Percentiles rank a stretch among this genome's conserved stretches.
Conservation (phyloP, 306 rosid genomes). For the Corylus heterophylla region DNA sequence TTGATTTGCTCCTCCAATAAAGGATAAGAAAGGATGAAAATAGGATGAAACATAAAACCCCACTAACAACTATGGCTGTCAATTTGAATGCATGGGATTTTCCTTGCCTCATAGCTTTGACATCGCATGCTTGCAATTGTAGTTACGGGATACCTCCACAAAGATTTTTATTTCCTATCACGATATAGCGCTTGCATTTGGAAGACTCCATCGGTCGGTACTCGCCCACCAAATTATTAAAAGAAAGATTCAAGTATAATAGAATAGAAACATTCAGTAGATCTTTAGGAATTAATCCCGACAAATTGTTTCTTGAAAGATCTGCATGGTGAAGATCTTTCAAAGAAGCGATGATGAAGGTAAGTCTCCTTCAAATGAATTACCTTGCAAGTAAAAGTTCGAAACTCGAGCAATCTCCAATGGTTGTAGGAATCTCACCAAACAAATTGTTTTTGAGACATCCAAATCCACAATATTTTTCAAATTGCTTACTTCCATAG, state of each 20-base stretch:
- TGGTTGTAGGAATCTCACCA: too few relatives aligned
- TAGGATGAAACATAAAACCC: constrained; percentile 7
- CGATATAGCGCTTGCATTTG: constrained; percentile 19
- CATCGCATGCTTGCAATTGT: constrained; percentile 3
- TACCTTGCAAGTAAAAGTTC: too few relatives aligned
- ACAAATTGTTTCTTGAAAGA: constrained; percentile 34
- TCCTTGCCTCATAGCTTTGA: constrained; percentile 2
- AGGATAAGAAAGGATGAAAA: background rate
- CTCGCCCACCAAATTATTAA: constrained; percentile 43
- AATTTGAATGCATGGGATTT: constrained; percentile 20
- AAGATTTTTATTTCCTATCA: constrained; percentile 18
- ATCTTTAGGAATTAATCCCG: constrained; percentile 36
- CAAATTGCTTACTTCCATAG: too few relatives aligned
- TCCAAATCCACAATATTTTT: too few relatives aligned
- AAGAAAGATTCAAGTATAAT: constrained; percentile 37
- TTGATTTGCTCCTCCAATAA: constrained; percentile 6
- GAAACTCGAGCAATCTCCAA: too few relatives aligned
- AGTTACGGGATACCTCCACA: constrained; percentile 17
- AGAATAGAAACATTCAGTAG: constrained; percentile 13
- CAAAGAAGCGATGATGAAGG: too few relatives aligned
- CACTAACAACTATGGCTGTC: constrained; percentile 6
- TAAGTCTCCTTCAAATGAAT: too few relatives aligned
- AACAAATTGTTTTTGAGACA: too few relatives aligned
- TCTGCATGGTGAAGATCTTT: constrained; percentile 32
- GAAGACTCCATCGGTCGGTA: constrained; percentile 40